Conservation (phyloP, 208 protist genomes). For the Leishmania amazonensis region DNA sequence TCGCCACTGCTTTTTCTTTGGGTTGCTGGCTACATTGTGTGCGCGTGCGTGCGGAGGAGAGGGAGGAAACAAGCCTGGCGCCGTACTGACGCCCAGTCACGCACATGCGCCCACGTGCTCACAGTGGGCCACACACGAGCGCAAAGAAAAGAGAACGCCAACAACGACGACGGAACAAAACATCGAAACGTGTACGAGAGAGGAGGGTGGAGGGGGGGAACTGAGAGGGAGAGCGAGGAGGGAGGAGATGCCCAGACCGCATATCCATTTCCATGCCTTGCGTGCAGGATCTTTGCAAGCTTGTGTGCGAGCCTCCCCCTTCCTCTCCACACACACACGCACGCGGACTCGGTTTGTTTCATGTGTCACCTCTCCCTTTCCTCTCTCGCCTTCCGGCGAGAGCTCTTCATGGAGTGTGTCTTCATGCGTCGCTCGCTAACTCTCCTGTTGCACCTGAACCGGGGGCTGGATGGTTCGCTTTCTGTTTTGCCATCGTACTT, state of each 20-base stretch:
- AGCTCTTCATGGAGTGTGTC: background rate
- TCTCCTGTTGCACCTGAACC: background rate
- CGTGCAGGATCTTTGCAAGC: background rate
- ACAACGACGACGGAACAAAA: background rate
- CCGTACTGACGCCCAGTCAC: background rate
- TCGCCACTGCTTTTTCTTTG: background rate
- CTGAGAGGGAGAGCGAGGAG: background rate
- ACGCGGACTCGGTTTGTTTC: background rate
- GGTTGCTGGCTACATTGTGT: background rate
- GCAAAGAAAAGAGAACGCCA: background rate
- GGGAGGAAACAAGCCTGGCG: background rate
- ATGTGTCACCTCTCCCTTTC: background rate
- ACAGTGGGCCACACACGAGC: background rate
- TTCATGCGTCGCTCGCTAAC: background rate
- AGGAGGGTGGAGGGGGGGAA: background rate
- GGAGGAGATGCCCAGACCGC: background rate
- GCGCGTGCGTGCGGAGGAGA: background rate
- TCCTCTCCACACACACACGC: background rate
- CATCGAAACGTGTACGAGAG: background rate
- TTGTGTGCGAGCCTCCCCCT: background rate
- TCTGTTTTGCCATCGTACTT: background rate
- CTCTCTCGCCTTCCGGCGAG: background rate
- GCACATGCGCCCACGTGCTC: background rate
- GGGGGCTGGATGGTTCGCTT: background rate
- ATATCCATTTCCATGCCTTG: background rate